Conservation (phyloP, 306 rosid genomes). For the Cucurbita argyrosperma region DNA sequence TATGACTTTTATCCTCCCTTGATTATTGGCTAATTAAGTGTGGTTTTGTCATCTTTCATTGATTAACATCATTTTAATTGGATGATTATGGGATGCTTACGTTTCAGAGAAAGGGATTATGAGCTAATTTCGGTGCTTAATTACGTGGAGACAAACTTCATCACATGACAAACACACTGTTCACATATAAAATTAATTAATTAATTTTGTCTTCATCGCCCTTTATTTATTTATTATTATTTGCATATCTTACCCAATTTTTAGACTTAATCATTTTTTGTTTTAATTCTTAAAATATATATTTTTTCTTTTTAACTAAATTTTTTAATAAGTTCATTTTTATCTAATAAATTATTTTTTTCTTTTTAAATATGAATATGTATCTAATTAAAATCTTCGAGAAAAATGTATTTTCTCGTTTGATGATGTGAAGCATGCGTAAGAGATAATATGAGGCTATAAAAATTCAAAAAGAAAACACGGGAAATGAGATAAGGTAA, state of each 20-base stretch:
- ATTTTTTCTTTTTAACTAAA: no score
- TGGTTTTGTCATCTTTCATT: not conserved
- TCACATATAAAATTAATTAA: not conserved
- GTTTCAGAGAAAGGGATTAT: not conserved
- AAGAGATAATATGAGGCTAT: not conserved
- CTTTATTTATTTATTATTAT: not conserved
- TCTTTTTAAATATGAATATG: no score
- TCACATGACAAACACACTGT: not conserved
- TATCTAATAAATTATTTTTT: no score
- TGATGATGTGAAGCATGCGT: not conserved
- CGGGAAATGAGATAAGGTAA: not conserved
- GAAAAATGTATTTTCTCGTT: no score
- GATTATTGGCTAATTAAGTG: not conserved
- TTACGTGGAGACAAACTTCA: not conserved
- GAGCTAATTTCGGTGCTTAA: not conserved
- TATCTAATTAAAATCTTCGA: no score
- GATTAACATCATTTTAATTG: not conserved
- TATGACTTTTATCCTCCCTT: not conserved
- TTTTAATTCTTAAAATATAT: no score
- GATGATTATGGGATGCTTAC: not conserved
- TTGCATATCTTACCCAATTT: not conserved
- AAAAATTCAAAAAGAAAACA: not conserved
- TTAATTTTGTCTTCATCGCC: not conserved
- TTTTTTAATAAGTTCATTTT: no score
- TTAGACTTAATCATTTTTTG: not conserved